phyloP scores from a whole-genome alignment of 2,329 filamentous ascomycete genomes.

The Trichoderma arundinaceum region DNA sequence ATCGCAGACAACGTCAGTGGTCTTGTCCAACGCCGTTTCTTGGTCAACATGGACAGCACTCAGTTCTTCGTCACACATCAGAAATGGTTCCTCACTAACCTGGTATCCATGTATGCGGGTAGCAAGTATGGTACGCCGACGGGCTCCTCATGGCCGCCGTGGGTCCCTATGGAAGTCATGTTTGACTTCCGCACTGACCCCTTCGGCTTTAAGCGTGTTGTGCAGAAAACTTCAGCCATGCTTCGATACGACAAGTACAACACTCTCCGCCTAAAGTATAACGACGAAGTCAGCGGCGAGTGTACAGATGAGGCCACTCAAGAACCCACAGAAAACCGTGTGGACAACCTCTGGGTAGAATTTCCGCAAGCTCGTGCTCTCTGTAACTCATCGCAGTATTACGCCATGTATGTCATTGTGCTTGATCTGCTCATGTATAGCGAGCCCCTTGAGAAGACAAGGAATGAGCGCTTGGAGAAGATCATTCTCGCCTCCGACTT shows the following conservation, averaged over 20 bases:
- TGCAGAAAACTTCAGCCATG: slow-evolving; percentile 94
- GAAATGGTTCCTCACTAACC: slow-evolving; percentile 82
- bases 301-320: slow-evolving; percentile 53
- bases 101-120: slow-evolving; percentile 91
- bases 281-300: slow-evolving; percentile 82
- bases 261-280: slow-evolving; percentile 93
- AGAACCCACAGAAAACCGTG: slow-evolving; percentile 73
- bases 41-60: slow-evolving; percentile 94
- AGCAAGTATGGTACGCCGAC: slow-evolving; percentile 87
- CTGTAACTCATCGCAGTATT: slow-evolving; percentile 97
- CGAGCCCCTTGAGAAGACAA: slow-evolving; percentile 96
- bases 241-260: slow-evolving; percentile 98
- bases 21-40: slow-evolving; percentile 90
- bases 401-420: slow-evolving; percentile 97
- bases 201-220: slow-evolving; percentile 96
- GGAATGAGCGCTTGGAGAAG: slow-evolving; percentile 92
- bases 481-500: slow-evolving; percentile 99
- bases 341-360: slow-evolving; percentile 96
- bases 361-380: slow-evolving; percentile 94
- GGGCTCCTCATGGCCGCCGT: slow-evolving; percentile 92
- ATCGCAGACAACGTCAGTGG: slow-evolving; percentile 93
- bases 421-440: slow-evolving; percentile 94
- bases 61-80: slow-evolving; percentile 98
- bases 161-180: slow-evolving; percentile 98
- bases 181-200: slow-evolving; percentile 94